Percentiles rank a stretch among this genome's conserved stretches.
phyloP scores from a whole-genome alignment of 495 filamentous ascomycete genomes.

The Rostrohypoxylon terebratum region DNA sequence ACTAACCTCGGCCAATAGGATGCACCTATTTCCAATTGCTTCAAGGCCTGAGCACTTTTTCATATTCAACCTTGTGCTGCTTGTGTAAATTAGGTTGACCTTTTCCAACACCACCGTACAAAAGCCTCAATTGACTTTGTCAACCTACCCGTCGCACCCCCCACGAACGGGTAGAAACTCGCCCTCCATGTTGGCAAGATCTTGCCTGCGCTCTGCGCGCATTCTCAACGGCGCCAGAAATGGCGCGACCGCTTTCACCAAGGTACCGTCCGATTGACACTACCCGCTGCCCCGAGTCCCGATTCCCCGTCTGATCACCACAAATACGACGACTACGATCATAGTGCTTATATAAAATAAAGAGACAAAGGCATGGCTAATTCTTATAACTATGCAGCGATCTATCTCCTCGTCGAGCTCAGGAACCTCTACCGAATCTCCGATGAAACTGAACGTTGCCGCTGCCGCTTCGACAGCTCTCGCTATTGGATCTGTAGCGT shows the following conservation, averaged over 20 bases:
- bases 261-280: conserved; percentile 61
- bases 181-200: conserved; percentile 86
- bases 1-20: conserved; percentile 47
- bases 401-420: conserved; percentile 69
- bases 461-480: conserved; percentile 83
- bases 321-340: conserved; percentile 11
- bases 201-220: conserved; percentile 83
- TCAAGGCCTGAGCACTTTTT: conserved; percentile 54
- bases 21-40: conserved; percentile 51
- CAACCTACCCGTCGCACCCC: conserved; percentile 50
- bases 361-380: conserved; percentile 46
- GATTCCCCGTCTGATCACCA: conserved; percentile 22
- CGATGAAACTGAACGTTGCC: conserved; percentile 78
- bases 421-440: conserved; percentile 67
- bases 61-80: conserved; percentile 36
- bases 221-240: conserved; percentile 76
- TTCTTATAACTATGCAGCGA: conserved; percentile 62
- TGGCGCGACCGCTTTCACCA: conserved; percentile 67
- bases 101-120: conserved; percentile 45
- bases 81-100: conserved; percentile 44
- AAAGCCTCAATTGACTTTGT: conserved; percentile 50
- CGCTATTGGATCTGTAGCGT: conserved; percentile 87
- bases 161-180: conserved; percentile 60
- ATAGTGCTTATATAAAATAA: conserved; percentile 26
- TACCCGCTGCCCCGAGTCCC: conserved; percentile 17